Conservation (phyloP, 441 rosid species). For the Pelargonium australe region DNA sequence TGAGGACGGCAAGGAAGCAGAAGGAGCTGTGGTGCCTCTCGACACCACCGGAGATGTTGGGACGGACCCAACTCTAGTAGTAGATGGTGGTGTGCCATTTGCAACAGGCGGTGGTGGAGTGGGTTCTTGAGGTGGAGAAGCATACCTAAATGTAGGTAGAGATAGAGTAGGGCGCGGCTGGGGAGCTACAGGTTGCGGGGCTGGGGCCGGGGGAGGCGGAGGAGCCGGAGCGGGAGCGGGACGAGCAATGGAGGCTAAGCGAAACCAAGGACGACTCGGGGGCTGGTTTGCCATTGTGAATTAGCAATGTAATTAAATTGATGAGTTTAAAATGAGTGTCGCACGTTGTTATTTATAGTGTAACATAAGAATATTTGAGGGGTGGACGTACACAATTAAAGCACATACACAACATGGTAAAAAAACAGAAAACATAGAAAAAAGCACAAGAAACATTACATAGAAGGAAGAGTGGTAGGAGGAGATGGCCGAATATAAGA, state of each 20-base stretch:
- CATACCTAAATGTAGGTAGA: constrained; percentile 16
- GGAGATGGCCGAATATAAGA: no score
- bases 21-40: constrained; percentile 16
- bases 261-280: constrained; percentile 51
- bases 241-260: constrained; percentile 41
- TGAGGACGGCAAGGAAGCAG: constrained; percentile 28
- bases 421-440: no score
- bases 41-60: constrained; percentile 27
- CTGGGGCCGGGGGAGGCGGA: constrained; percentile 29
- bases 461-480: neutral
- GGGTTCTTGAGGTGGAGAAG: constrained; percentile 16
- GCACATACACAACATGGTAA: no score
- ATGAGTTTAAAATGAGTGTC: neutral
- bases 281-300: constrained; percentile 33
- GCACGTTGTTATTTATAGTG: neutral
- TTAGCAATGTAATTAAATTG: neutral
- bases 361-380: neutral
- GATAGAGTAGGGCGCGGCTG: constrained; percentile 22
- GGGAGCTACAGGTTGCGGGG: neutral
- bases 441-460: neutral
- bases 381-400: no score
- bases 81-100: neutral
- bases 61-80: constrained; percentile 21
- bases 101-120: constrained; percentile 15
- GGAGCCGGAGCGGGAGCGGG: constrained; percentile 30